Conservation (phyloP, 2,329 filamentous ascomycete species). For the Thelonectria discophora region DNA sequence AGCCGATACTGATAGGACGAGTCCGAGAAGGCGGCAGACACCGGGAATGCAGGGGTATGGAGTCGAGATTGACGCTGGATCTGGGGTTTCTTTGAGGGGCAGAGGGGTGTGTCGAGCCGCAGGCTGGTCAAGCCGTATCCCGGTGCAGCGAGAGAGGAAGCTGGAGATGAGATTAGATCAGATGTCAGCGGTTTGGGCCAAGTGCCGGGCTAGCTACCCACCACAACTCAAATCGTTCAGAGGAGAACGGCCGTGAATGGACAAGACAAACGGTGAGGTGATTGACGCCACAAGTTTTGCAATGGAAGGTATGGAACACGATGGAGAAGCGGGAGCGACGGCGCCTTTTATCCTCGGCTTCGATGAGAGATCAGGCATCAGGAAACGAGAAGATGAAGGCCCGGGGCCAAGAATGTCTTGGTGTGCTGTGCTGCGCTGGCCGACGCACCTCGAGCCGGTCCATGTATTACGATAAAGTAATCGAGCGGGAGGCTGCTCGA, state of each 20-base stretch:
- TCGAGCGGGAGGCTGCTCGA: not conserved
- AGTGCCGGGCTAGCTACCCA: conserved; percentile 24
- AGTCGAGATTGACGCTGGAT: conserved; percentile 24
- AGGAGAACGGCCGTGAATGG: conserved; percentile 25
- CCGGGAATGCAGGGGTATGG: conserved; percentile 22
- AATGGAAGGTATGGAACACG: conserved; percentile 31
- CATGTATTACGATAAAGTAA: not conserved
- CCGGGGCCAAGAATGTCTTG: not conserved
- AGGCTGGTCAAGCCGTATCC: not conserved
- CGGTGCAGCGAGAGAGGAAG: conserved; percentile 13
- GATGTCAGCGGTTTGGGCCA: conserved; percentile 18
- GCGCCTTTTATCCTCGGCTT: conserved; percentile 27
- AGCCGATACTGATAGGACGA: conserved; percentile 16
- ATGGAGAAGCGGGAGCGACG: conserved; percentile 29
- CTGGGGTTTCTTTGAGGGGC: conserved; percentile 15
- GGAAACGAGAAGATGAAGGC: not conserved
- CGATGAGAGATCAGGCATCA: not conserved
- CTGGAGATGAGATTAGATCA: conserved; percentile 29
- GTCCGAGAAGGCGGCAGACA: conserved; percentile 1
- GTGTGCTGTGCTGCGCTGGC: conserved; percentile 2
- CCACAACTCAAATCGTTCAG: conserved; percentile 22
- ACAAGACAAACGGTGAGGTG: conserved; percentile 38
- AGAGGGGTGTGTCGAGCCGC: conserved; percentile 9
- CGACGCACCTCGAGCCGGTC: not conserved
- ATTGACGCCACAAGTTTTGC: conserved; percentile 42